phyloP scores from a whole-genome alignment of 2,329 filamentous ascomycete genomes.

The Arachnomyces sp. region DNA sequence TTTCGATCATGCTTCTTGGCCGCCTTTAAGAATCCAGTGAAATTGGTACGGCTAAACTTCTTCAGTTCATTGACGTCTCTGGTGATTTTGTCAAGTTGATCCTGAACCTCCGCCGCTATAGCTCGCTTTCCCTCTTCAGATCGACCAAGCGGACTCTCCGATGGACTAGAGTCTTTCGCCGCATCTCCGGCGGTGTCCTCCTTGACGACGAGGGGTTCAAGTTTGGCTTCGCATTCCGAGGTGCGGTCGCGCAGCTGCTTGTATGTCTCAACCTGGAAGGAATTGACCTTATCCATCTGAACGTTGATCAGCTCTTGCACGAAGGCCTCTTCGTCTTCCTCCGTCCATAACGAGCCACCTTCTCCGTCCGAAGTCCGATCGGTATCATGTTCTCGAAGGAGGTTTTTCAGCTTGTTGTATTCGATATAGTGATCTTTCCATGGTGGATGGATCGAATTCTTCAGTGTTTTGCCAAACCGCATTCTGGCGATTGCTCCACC shows the following conservation, averaged over 20 bases:
- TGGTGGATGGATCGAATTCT: conserved; percentile 68
- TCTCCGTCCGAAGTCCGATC: conserved; percentile 41
- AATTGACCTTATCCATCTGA: conserved; percentile 88
- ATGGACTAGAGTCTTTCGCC: conserved; percentile 16
- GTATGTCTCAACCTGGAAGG: conserved; percentile 77
- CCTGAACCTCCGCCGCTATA: conserved; percentile 62
- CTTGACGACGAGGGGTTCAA: conserved; percentile 50
- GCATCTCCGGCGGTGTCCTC: conserved; percentile 27
- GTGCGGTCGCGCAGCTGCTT: conserved; percentile 75
- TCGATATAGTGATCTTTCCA: conserved; percentile 96
- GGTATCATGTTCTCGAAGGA: conserved; percentile 69
- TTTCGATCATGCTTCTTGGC: conserved; percentile 98
- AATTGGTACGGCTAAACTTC: conserved; percentile 93
- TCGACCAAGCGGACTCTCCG: too few species aligned
- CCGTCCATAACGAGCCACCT: conserved; percentile 66
- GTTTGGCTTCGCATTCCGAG: conserved; percentile 57
- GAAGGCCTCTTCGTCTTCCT: conserved; percentile 87
- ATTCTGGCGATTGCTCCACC: conserved; percentile 44
- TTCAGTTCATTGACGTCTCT: conserved; percentile 89
- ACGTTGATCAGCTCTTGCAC: conserved; percentile 92
- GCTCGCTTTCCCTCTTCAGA: conserved; percentile 36
- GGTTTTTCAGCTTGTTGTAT: conserved; percentile 83
- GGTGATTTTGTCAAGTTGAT: conserved; percentile 78
- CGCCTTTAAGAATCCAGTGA: conserved; percentile 95
- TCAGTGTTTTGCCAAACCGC: conserved; percentile 89